Base-by-base conservation (phyloP, 805 yeast genomes). In the Metschnikowia similis region DNA sequence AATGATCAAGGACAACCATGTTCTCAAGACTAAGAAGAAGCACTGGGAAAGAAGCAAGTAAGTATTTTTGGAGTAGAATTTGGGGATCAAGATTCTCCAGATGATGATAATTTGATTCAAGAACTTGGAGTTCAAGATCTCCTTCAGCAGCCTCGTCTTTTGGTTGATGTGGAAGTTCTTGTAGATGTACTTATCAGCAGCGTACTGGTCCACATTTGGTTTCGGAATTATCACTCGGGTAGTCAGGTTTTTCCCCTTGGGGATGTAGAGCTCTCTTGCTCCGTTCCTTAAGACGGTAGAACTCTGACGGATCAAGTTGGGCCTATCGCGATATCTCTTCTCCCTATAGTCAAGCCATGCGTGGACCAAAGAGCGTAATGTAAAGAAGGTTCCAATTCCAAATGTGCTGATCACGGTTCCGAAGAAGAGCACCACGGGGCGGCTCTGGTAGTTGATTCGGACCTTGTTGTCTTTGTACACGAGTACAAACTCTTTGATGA, bases 51-150 rank as follows among this genome's bases (percentile, higher is more conserved):
- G 65, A 39, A 91, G 69, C 42, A 88, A 69, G 16, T 81, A 75
- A 0, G 89, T 75, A 60, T 88, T 89, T 59, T 80, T 82, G 54
- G 87, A 82, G 51, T 79, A 75, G 52, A 86, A 63, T 47, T 79
- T 80, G 0, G 97, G 97, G n/a, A 90, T 82, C 56, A 91, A 71
- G 36, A 91, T 86, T 58, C 81, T 78, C 85, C 95, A 86, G 37
- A 91, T 79, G 32, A 91, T 86, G 36, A 73, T 71, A 55, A 89
- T 70, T 69, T 90, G 95, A 52, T 81, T 81, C 51, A 88, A 66
- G 58, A 89, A 88, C 58, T 79, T 79, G 27, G 89, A 83, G 60
- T 83, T 80, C 49, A 77, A 59, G 16, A 73, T 52, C 39, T 60
- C 63, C 37, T 61, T 63, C 52, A 64, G 70, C 51, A 56, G 63